phyloP scores from a whole-genome alignment of 371 early-diverging fungal species.

The Haplosporangium sp. region DNA sequence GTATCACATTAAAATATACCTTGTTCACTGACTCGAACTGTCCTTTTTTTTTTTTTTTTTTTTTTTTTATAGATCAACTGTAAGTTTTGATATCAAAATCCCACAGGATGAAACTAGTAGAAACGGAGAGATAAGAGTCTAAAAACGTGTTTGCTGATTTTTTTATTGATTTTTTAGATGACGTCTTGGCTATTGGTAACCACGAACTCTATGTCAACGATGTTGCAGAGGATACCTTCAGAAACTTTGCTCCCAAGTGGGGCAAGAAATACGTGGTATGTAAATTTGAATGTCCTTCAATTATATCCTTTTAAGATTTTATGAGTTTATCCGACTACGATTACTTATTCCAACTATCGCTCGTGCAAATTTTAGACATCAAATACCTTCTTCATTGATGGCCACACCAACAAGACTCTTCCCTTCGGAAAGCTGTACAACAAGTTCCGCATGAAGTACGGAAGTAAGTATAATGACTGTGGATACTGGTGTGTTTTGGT shows the following conservation, averaged over 20 bases:
- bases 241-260: conserved; percentile 61
- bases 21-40: background rate
- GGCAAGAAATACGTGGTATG: conserved; percentile 60
- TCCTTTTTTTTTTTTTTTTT: background rate
- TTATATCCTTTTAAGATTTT: no score
- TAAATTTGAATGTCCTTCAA: no score
- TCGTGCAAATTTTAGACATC: conserved; percentile 41
- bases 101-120: background rate
- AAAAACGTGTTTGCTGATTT: background rate
- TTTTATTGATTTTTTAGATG: conserved; percentile 8
- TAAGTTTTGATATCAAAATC: background rate
- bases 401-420: conserved; percentile 59
- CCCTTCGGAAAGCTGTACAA: conserved; percentile 65
- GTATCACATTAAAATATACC: background rate
- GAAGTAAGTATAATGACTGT: conserved; percentile 47
- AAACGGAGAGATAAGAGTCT: background rate
- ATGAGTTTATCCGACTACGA: no score
- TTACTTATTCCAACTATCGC: no score
- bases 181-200: conserved; percentile 59
- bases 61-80: no score
- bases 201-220: conserved; percentile 65
- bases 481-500: background rate
- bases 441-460: conserved; percentile 66
- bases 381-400: conserved; percentile 59
- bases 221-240: conserved; percentile 35